A percentile compares a stretch with the other conserved stretches of the same genome.
Conservation (phyloP, 2,329 filamentous ascomycete species). For the Sarocladium oryzae region DNA sequence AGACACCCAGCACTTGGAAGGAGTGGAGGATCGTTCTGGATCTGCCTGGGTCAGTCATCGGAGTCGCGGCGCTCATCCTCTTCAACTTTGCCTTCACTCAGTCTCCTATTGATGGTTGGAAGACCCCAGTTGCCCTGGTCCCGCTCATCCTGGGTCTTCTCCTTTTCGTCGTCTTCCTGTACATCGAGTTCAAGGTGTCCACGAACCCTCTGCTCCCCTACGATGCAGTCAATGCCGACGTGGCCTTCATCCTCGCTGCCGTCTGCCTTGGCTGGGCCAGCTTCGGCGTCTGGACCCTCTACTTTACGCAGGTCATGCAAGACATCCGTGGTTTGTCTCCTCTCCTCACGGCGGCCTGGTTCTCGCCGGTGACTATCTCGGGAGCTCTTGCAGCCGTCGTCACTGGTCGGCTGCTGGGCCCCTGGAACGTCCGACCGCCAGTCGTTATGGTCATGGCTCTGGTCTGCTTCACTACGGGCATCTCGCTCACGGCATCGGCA, state of each 20-base stretch:
- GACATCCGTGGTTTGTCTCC: slow-evolving; percentile 34
- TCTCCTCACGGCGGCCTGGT: slow-evolving; percentile 36
- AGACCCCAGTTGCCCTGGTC: slow-evolving; percentile 46
- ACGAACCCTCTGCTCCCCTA: slow-evolving; percentile 52
- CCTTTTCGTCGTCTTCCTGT: slow-evolving; percentile 48
- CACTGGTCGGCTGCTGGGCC: slow-evolving; percentile 35
- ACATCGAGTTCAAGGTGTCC: slow-evolving; percentile 44
- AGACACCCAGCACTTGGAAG: slow-evolving; percentile 11
- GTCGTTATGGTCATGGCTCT: slow-evolving; percentile 39
- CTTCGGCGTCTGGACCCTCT: slow-evolving; percentile 49
- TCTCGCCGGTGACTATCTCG: slow-evolving; percentile 35
- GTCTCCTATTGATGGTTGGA: slow-evolving; percentile 53
- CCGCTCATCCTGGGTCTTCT: slow-evolving; percentile 51
- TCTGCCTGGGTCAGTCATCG: slow-evolving; percentile 32
- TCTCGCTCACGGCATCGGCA: slow-evolving; percentile 36
- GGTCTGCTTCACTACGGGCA: slow-evolving; percentile 35
- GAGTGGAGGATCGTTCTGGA: slow-evolving; percentile 29
- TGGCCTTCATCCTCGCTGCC: slow-evolving; percentile 50
- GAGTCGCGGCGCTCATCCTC: slow-evolving; percentile 50
- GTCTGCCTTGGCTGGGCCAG: slow-evolving; percentile 47
- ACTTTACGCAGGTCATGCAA: slow-evolving; percentile 43
- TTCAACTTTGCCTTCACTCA: slow-evolving; percentile 66
- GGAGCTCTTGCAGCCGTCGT: slow-evolving; percentile 39
- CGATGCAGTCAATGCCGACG: slow-evolving; percentile 34
- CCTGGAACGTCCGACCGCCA: slow-evolving; percentile 25